Conservation (phyloP, 495 filamentous ascomycete genomes). For the Hyphodiscus hymeniophilus region DNA sequence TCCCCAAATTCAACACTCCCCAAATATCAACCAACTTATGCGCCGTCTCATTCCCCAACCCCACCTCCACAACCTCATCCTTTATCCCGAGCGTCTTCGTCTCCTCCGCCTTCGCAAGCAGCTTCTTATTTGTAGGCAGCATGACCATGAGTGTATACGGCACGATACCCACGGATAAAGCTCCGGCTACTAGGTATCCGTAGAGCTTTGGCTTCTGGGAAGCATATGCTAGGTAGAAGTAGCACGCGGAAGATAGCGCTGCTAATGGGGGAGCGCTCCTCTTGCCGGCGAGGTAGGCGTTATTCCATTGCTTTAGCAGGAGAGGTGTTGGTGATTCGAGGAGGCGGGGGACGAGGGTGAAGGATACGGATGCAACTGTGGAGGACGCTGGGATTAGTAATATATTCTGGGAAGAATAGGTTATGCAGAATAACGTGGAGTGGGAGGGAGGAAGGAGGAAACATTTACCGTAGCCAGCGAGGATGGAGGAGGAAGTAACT, state of each 20-base stretch:
- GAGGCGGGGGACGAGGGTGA: conserved; percentile 38
- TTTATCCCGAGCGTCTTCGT: conserved; percentile 20
- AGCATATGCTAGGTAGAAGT: conserved; percentile 38
- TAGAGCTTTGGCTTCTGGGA: background rate
- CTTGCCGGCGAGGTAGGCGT: conserved; percentile 28
- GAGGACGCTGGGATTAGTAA: too few relatives aligned
- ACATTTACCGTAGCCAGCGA: conserved; percentile 35
- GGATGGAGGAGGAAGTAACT: conserved; percentile 36
- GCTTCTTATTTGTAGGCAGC: conserved; percentile 31
- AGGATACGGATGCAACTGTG: conserved; percentile 32
- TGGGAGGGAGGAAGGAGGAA: too few relatives aligned
- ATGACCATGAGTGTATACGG: conserved; percentile 44
- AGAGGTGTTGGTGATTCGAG: conserved; percentile 43
- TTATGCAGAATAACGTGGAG: too few relatives aligned
- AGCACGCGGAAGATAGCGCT: conserved; percentile 26
- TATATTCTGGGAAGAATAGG: too few relatives aligned
- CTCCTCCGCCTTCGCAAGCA: conserved; percentile 29
- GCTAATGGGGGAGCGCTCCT: conserved; percentile 26
- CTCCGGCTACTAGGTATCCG: conserved; percentile 33
- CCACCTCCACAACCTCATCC: conserved; percentile 26
- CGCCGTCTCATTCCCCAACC: conserved; percentile 30
- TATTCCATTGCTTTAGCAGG: conserved; percentile 42
- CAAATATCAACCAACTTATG: conserved; percentile 45
- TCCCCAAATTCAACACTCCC: conserved; percentile 44
- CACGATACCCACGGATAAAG: conserved; percentile 32